Evolutionary conservation across 495 filamentous ascomycete genomes (phyloP).

Genomic region (Xylaria sp.): DNA sequence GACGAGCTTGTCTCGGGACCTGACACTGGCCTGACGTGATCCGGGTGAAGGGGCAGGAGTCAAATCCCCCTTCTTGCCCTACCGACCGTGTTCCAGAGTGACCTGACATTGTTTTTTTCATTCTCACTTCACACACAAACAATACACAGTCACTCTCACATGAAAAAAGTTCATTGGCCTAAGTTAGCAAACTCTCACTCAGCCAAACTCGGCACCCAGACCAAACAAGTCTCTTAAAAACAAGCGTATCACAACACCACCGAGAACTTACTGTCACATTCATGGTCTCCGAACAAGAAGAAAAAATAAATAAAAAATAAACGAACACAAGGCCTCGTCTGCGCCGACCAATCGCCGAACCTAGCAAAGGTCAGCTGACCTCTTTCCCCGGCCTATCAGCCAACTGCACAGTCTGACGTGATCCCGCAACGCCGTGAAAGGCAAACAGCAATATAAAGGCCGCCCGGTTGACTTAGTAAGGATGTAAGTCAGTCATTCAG

Average conservation of each 20-base stretch:
- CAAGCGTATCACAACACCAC: not conserved
- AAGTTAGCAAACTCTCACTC: too few relatives aligned
- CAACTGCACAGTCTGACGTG: conserved; percentile 16
- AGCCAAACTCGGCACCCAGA: not conserved
- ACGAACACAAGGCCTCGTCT: conserved; percentile 3
- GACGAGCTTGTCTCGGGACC: conserved; percentile 44
- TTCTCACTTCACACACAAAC: not conserved
- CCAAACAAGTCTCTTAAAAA: not conserved
- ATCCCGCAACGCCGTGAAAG: conserved; percentile 8
- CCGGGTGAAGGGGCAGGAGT: conserved; percentile 5
- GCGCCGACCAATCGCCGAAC: conserved; percentile 1
- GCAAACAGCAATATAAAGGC: not conserved
- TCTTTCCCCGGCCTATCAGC: conserved; percentile 19
- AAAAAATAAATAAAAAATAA: too few relatives aligned
- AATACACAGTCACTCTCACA: not conserved
- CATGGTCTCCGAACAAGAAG: conserved; percentile 2
- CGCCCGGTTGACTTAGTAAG: too few relatives aligned
- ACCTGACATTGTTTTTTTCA: conserved; percentile 3
- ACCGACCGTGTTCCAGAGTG: conserved; percentile 18
- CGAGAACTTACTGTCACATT: not conserved
- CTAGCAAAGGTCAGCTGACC: conserved; percentile 14
- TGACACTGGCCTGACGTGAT: conserved; percentile 30
- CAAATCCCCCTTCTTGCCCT: conserved; percentile 6
- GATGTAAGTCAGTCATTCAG: not conserved
- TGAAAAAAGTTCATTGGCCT: not conserved